Evolutionary conservation across 2,329 filamentous ascomycete genomes (phyloP).

Genomic region (Lachnellula occidentalis): DNA sequence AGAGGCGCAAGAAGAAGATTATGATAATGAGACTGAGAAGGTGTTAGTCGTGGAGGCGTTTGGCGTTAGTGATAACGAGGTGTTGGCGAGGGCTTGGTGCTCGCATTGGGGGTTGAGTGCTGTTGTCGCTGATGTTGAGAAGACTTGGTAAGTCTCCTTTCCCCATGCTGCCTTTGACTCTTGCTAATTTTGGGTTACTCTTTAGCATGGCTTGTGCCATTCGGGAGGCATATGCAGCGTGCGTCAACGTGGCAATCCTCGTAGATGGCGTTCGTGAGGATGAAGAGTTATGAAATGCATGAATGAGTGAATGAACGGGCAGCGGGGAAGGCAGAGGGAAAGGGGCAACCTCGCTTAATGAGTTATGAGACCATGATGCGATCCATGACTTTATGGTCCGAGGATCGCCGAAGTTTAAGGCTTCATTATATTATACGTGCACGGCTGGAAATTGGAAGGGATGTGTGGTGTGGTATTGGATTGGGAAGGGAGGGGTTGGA

Average conservation of each 20-base stretch:
- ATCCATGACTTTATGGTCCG: neutral
- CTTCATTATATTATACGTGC: no score
- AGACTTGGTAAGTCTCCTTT: slow-evolving; percentile 45
- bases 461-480: no score
- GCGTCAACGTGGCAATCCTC: slow-evolving; percentile 66
- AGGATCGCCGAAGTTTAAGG: no score
- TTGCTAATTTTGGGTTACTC: slow-evolving; percentile 32
- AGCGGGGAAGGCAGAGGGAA: neutral
- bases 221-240: slow-evolving; percentile 69
- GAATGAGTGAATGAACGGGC: neutral
- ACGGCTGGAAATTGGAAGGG: no score
- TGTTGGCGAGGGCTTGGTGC: slow-evolving; percentile 72
- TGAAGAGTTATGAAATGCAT: slow-evolving; percentile 2
- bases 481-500: no score
- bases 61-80: slow-evolving; percentile 69
- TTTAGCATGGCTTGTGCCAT: slow-evolving; percentile 61
- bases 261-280: slow-evolving; percentile 40
- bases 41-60: slow-evolving; percentile 69
- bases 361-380: neutral
- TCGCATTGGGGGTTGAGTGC: slow-evolving; percentile 69
- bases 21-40: slow-evolving; percentile 52
- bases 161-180: neutral
- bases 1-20: slow-evolving; percentile 32
- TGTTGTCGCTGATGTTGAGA: slow-evolving; percentile 61
- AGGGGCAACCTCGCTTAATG: neutral